A percentile compares a stretch with the other conserved stretches of the same genome.
Evolutionary conservation across 257 asterid genomes (phyloP).

Genomic region (Cordia subcordata): DNA sequence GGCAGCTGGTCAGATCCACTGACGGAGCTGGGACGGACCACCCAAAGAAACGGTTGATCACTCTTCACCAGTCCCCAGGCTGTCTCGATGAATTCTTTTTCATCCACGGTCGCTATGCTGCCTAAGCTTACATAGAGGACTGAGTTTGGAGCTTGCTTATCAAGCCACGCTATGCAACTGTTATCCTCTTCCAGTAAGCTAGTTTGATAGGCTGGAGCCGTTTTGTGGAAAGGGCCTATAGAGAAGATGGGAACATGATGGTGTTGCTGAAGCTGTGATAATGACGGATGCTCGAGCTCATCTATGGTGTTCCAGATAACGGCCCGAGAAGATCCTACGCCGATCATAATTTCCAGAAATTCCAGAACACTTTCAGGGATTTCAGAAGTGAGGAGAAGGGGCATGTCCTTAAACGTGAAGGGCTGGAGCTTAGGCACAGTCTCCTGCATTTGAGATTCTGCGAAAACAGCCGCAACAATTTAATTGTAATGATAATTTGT

Average conservation of each 20-base stretch:
- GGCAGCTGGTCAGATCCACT: slow-evolving; percentile 22
- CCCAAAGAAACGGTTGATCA: slow-evolving; percentile 41
- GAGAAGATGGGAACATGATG: slow-evolving; percentile 34
- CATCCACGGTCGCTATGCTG: slow-evolving; percentile 29
- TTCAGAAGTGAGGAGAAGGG: slow-evolving; percentile 8
- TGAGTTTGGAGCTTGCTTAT: slow-evolving; percentile 28
- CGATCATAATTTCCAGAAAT: slow-evolving; percentile 10
- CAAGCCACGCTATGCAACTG: slow-evolving; percentile 41
- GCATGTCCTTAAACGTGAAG: slow-evolving; percentile 36
- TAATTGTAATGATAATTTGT: no score
- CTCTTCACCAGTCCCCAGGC: slow-evolving; percentile 49
- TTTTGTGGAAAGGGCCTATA: slow-evolving; percentile 45
- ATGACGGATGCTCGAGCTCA: slow-evolving; percentile 10
- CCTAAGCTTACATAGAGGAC: slow-evolving; percentile 48
- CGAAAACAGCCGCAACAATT: background rate
- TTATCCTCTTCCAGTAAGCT: slow-evolving; percentile 35
- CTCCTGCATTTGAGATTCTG: slow-evolving; percentile 23
- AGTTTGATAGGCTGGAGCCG: slow-evolving; percentile 26
- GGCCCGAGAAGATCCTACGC: slow-evolving; percentile 22
- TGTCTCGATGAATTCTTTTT: slow-evolving; percentile 21
- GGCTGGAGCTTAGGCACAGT: slow-evolving; percentile 21
- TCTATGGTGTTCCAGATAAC: slow-evolving; percentile 38
- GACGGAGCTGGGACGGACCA: slow-evolving; percentile 31
- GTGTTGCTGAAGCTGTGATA: slow-evolving; percentile 20
- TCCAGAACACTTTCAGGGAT: slow-evolving; percentile 12